These are phyloP conservation scores for Podaxis rugospora DNA, from an alignment of 768 basidiomycete genomes.

Conservation along the genomic window DNA sequence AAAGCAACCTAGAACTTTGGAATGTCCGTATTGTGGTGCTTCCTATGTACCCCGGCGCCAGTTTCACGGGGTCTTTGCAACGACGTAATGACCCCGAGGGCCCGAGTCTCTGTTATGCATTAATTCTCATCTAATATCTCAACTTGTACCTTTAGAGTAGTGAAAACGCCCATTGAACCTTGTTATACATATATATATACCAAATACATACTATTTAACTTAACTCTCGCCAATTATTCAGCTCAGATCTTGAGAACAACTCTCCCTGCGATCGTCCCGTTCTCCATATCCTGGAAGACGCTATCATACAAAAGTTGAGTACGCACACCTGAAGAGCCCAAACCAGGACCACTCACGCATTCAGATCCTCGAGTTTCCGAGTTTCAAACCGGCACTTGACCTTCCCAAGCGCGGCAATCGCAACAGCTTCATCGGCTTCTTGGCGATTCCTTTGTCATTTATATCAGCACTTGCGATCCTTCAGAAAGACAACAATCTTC, in stretches of 20 bases:
- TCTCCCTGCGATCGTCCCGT: conserved; percentile 45
- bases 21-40: no score
- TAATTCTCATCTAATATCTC: no score
- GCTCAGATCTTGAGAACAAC: conserved; percentile 26
- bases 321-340: background rate
- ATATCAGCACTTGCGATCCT: no score
- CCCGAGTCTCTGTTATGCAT: no score
- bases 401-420: conserved; percentile 65
- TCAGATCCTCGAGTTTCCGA: conserved; percentile 46
- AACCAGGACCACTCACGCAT: conserved; percentile 33
- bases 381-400: conserved; percentile 55
- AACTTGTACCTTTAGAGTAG: no score
- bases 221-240: no score
- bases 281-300: conserved; percentile 35
- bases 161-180: background rate
- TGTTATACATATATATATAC: background rate
- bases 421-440: conserved; percentile 77
- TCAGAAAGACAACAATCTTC: no score
- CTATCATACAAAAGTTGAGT: conserved; percentile 14
- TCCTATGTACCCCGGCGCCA: no score
- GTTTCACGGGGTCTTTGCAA: no score
- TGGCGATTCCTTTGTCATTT: conserved; percentile 57
- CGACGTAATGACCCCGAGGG: no score
- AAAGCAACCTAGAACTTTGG: no score
- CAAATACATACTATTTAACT: background rate